Evolutionary conservation across 2,329 filamentous ascomycete genomes (phyloP), one percentile per base, ranked within the genome.

Genomic region (Calonectria hawksworthii): DNA sequence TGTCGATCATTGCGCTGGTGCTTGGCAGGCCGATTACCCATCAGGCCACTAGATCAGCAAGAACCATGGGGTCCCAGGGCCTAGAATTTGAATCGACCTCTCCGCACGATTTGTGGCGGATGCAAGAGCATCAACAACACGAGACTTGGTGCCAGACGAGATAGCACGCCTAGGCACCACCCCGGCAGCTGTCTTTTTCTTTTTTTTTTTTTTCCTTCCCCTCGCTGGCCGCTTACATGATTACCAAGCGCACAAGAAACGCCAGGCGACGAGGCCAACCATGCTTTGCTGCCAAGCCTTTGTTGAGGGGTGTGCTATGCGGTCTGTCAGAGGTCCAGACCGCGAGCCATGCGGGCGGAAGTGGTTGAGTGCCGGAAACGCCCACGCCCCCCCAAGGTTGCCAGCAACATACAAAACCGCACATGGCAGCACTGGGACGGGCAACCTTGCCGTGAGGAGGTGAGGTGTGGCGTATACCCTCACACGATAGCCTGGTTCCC

Each of bases 41-140:
- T 73, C 71, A 69, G 66, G 23, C 71, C 71, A 73, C 59, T 34
- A 23, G 28, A 34, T 69, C 50, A 41, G 30, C 36, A 26, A 69
- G 41, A 72, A 65, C 66, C 66, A 73, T 66, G 66, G 64, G 59
- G 59, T 28, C 51, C 28, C 28, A 73, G 36, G 71, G 71, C 59
- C 71, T 73, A 66, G 71, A 70, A 73, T 73, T 51, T 50, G 54
- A 28, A 70, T 73, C 36, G 71, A 73, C 71, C 71, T 73, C 71
- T 66, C 56, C 14, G 56, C 59, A 65, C 50, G 50, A 66, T 66
- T 30, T 8, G 66, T 73, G 38, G 66, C 71, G 66, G 71, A 73
- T 51, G 56, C 66, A 69, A 65, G 32, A 56, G 54, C 47, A 69
- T 50, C 38, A 13, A 56, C 36, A 59, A 61, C 52, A 30, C 30